Evolutionary conservation across 148 eudicot genomes (phyloP), one percentile per base, ranked within the genome.

Genomic region (Rhododendron henanense): DNA sequence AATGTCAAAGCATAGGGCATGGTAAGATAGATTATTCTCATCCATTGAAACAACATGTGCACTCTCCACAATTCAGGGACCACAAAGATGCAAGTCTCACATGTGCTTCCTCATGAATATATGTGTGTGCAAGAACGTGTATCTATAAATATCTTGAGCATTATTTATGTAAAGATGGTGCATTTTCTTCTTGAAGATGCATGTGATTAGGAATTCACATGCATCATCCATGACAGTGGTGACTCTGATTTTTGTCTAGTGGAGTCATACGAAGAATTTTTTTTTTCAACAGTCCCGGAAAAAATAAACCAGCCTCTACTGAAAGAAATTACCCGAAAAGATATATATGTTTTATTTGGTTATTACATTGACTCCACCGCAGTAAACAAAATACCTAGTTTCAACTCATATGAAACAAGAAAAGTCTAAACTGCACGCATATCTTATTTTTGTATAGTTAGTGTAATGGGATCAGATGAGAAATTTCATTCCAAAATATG

Each of bases 101-200:
- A 84, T 65, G 86, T 83, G 76, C 79, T 83, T 83, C 86, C 45
- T 23, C 83, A 53, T 79, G 47, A 37, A 83, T 67, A 44, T 83
- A 2, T 45, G 21, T 37, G 65, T 76, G 51, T 61, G 71, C 82
- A 35, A 11, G 61, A 44, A 16, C 76, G 73, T 59, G n/a, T n/a
- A 67, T 82, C 35, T 37, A 76, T 59, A 57, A 14, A 16, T 25
- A 69, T 9, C 15, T 69, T 74, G 84, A 73, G 10, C 51, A 1
- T 57, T 11, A 55, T 63, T 41, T 75, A 50, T 39, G 48, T 45
- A 47, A 45, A 77, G 80, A 7, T 41, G 2, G 14, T 41, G 80
- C 78, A 21, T 77, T 7, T 39, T 10, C 21, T 76, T 83, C 37
- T 53, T 53, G 23, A 50, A 59, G 63, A 19, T 82, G 79, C 57